Base-by-base conservation (phyloP, 108 stramenopile genomes). In the Heterococcus sp. region DNA sequence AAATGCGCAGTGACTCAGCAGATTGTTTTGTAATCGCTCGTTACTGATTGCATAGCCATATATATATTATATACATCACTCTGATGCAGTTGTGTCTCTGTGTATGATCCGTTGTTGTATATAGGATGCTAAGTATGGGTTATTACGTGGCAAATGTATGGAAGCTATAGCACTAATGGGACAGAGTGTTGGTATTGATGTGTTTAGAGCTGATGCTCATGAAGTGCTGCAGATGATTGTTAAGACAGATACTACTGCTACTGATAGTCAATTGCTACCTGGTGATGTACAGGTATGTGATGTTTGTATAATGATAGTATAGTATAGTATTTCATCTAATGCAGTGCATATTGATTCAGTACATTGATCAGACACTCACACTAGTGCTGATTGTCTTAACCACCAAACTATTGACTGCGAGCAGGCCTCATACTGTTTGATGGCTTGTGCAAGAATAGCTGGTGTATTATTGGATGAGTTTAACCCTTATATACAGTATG, bases 91-190 rank as follows among this genome's bases (percentile, higher is more conserved):
- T n/a, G n/a, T n/a, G n/a, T n/a, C n/a, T n/a, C n/a, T n/a, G n/a
- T n/a, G n/a, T n/a, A n/a, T n/a, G n/a, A n/a, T n/a, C n/a, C n/a
- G n/a, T n/a, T n/a, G n/a, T n/a, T n/a, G n/a, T n/a, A n/a, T n/a
- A n/a, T n/a, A 8, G 21, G 0, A 5, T 28, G 38, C 38, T n/a
- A 36, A 78, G 38, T 37, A 35, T 58, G 78, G 39, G 38, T 27
- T 37, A 31, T 35, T 82, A 58, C 30, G 65, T 11, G 80, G 80
- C 2, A 82, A 74, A 35, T 72, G 73, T 34, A 71, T 82, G 70
- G 80, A 82, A 46, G 73, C 73, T 35, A 37, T 74, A 14, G 80
- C 72, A 35, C 66, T 82, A 8, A 82, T 82, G 1, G 80, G 80
- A 1, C 64, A 72, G 28, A 72, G 72, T 27, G 78, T 80, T 26